Conservation (phyloP, 495 filamentous ascomycete species). For the Hypoxylon rickii region DNA sequence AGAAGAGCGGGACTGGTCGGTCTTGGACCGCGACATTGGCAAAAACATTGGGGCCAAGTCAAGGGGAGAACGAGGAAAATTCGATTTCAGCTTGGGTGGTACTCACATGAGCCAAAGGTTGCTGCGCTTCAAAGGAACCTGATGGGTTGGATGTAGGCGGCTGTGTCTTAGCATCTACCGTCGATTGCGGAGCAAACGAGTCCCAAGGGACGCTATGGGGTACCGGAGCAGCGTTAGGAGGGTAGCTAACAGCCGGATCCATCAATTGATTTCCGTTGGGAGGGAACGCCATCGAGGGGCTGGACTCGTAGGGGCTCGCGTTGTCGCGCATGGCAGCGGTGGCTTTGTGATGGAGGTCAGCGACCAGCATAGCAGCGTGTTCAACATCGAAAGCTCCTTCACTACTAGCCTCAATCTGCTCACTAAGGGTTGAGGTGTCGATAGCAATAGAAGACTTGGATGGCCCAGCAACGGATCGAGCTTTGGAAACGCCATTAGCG, state of each 20-base stretch:
- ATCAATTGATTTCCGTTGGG: constrained; percentile 68
- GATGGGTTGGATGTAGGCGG: constrained; percentile 67
- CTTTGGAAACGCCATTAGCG: constrained; percentile 64
- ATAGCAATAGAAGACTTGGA: constrained; percentile 82
- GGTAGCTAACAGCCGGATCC: constrained; percentile 72
- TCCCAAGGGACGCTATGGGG: constrained; percentile 75
- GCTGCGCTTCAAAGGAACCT: constrained; percentile 68
- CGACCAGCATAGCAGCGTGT: constrained; percentile 98
- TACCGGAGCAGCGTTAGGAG: constrained; percentile 73
- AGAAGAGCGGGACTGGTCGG: constrained; percentile 69
- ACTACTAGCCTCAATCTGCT: constrained; percentile 92
- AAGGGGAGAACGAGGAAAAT: constrained; percentile 69
- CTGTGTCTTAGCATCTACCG: constrained; percentile 68
- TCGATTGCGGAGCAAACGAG: constrained; percentile 68
- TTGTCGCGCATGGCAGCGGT: constrained; percentile 73
- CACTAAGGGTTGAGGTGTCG: constrained; percentile 79
- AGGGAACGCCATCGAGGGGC: constrained; percentile 73
- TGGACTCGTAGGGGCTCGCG: constrained; percentile 63
- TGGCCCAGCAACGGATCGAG: constrained; percentile 67
- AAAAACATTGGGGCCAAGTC: constrained; percentile 66
- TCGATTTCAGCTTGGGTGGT: constrained; percentile 59
- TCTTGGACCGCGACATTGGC: constrained; percentile 68
- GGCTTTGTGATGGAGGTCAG: constrained; percentile 97
- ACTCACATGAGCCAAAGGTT: constrained; percentile 59
- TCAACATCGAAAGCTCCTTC: constrained; percentile 97